Base-by-base conservation (phyloP, 1,284 basidiomycete genomes). In the Tetrapyrgos nigripes region DNA sequence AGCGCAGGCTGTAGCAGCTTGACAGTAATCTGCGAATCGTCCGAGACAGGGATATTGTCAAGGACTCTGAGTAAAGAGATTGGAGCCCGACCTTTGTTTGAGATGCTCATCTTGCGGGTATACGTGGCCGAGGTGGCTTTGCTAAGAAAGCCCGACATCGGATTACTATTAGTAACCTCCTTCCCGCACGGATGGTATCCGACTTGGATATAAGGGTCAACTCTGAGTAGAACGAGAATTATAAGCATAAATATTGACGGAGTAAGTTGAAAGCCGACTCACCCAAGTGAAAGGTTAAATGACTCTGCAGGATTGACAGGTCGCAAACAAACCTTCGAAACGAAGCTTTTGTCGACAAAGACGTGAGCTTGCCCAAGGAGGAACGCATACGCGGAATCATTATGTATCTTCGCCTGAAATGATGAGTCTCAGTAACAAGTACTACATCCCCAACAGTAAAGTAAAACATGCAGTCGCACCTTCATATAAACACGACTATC, bases 341-440 rank as follows among this genome's bases (percentile, higher is more conserved):
- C 73, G 59, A 76, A 78, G 48, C 74, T 77, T 45, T 71, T 71
- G 52, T 79, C 76, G 1, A 79, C 72, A 57, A 78, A 80, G 10
- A 80, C 66, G 31, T 70, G 76, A 1, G 70, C 72, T 17, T 56
- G 52, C 1, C 77, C 77, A 4, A 55, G 33, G 14, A 80, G 66
- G 1, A 79, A 62, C 0, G 74, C 73, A 54, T 76, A 79, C 19
- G 76, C 71, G 1, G 77, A 79, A 0, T 66, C 63, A 50, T 79
- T 79, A 57, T 68, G 73, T 27, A 79, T 70, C 27, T 68, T 73
- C n/a, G n/a, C n/a, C n/a, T n/a, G n/a, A n/a, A n/a, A n/a, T n/a
- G n/a, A n/a, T n/a, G n/a, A n/a, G n/a, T n/a, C n/a, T n/a, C n/a
- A n/a, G n/a, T n/a, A n/a, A n/a, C n/a, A n/a, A n/a, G n/a, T n/a